Percentiles rank a stretch among this genome's conserved stretches.
Conservation (phyloP, 2,329 filamentous ascomycete genomes). For the Teratosphaeria epicoccoides region DNA sequence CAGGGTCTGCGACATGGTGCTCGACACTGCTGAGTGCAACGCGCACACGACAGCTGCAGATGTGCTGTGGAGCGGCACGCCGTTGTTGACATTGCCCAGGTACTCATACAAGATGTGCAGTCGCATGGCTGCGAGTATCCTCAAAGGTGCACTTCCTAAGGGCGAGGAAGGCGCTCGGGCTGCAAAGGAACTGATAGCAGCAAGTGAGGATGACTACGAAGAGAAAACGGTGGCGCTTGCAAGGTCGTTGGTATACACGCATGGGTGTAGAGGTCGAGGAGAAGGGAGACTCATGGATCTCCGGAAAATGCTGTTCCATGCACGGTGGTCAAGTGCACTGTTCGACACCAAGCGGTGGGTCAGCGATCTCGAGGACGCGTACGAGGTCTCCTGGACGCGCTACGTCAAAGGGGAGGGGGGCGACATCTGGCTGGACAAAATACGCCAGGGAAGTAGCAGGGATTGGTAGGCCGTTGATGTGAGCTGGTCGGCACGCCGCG, state of each 20-base stretch:
- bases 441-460: conserved; percentile 5
- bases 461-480: background rate
- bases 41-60: conserved; percentile 96
- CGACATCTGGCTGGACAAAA: conserved; percentile 66
- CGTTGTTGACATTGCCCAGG: conserved; percentile 76
- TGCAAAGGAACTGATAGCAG: conserved; percentile 65
- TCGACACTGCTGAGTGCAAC: conserved; percentile 97
- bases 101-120: conserved; percentile 99
- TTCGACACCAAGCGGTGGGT: conserved; percentile 94
- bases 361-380: conserved; percentile 74
- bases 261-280: conserved; percentile 19
- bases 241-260: conserved; percentile 49
- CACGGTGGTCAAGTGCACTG: conserved; percentile 73
- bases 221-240: conserved; percentile 60
- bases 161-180: conserved; percentile 54
- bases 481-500: no score
- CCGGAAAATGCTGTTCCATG: conserved; percentile 69
- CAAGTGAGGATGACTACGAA: conserved; percentile 75
- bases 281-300: conserved; percentile 65
- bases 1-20: conserved; percentile 82
- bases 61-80: conserved; percentile 91
- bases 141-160: conserved; percentile 77
- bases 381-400: conserved; percentile 74
- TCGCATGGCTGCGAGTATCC: conserved; percentile 90
- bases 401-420: conserved; percentile 84